These are phyloP conservation scores for Hypoxylon trugodes DNA, from an alignment of 495 filamentous ascomycete species.

Conservation along the genomic window DNA sequence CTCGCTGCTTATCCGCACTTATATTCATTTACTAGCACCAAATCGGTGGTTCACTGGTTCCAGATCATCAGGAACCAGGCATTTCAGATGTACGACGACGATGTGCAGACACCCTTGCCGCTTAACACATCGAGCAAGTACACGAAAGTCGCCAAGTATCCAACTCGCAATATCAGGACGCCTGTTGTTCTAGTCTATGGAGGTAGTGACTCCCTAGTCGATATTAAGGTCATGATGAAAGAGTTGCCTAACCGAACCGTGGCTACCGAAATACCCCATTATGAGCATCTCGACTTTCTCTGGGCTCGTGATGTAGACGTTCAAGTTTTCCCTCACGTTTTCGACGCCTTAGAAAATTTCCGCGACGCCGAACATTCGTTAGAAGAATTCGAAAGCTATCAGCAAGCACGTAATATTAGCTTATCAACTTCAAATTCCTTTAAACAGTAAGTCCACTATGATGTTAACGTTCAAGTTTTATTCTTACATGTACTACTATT, in stretches of 20 bases:
- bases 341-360: conserved; percentile 81
- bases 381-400: conserved; percentile 61
- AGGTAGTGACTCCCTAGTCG: conserved; percentile 92
- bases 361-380: conserved; percentile 58
- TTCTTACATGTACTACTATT: neutral
- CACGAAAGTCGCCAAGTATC: conserved; percentile 92
- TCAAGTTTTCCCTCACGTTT: conserved; percentile 90
- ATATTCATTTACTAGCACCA: conserved; percentile 95
- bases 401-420: conserved; percentile 47
- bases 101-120: conserved; percentile 67
- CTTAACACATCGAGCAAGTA: conserved; percentile 58
- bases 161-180: conserved; percentile 95
- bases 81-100: conserved; percentile 99
- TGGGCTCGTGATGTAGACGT: conserved; percentile 87
- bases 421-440: conserved; percentile 41
- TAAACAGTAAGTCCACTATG: conserved; percentile 34
- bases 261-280: conserved; percentile 84
- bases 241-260: conserved; percentile 85
- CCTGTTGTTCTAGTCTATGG: conserved; percentile 94
- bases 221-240: conserved; percentile 89
- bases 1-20: conserved; percentile 96
- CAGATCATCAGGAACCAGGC: conserved; percentile 95
- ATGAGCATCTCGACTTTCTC: conserved; percentile 97
- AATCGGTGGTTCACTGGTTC: conserved; percentile 98
- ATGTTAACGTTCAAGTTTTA: conserved; percentile 27